phyloP scores from a whole-genome alignment of 2,329 filamentous ascomycete species.

The Ophiostoma tasmaniense region DNA sequence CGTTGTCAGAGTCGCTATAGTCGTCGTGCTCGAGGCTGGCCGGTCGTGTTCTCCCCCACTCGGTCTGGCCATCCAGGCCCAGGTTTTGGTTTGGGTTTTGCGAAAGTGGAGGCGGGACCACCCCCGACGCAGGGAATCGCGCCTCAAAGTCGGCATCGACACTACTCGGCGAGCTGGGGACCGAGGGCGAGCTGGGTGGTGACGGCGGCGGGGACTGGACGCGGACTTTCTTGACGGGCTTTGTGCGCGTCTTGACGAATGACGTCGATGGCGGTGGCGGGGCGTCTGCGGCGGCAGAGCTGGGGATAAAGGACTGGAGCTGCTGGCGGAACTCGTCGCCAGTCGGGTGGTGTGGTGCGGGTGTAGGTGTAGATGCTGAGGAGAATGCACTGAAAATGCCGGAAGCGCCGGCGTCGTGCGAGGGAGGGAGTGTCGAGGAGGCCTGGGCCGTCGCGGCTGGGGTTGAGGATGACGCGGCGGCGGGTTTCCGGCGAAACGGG shows the following conservation, averaged over 20 bases:
- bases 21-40: neutral
- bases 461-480: constrained; percentile 10
- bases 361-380: neutral
- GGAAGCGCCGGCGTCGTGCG: neutral
- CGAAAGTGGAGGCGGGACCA: neutral
- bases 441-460: neutral
- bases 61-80: neutral
- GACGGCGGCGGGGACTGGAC: constrained; percentile 56
- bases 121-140: constrained; percentile 23
- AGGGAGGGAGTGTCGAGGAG: neutral
- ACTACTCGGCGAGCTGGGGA: constrained; percentile 16
- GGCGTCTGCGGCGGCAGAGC: constrained; percentile 19
- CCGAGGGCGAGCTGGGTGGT: constrained; percentile 41
- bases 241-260: constrained; percentile 38
- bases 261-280: constrained; percentile 30
- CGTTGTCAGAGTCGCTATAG: constrained; percentile 19
- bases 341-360: constrained; percentile 24
- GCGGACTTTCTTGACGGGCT: constrained; percentile 58
- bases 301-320: constrained; percentile 25
- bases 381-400: neutral
- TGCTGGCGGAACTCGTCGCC: constrained; percentile 27
- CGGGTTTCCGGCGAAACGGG: constrained; percentile 42
- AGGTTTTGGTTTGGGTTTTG: too few relatives aligned
- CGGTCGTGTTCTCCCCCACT: neutral
- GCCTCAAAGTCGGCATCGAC: constrained; percentile 26